Evolutionary conservation across 2,329 filamentous ascomycete species (phyloP), one percentile per base, ranked within the genome.

Genomic region (Alternaria burnsii): DNA sequence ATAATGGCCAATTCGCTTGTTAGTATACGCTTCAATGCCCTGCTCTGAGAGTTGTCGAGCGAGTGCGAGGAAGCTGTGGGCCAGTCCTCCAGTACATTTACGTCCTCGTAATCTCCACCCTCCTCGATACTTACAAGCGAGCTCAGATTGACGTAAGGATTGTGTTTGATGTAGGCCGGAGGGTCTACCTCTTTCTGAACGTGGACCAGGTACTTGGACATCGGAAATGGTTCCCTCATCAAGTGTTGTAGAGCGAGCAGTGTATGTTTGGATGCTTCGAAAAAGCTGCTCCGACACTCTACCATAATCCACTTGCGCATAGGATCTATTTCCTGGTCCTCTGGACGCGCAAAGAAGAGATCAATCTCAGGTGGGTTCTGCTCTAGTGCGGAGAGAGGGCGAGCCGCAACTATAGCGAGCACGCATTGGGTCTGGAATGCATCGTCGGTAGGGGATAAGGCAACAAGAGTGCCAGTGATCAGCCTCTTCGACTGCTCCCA

Each of bases 271-370:
- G 87, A 84, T 0, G 91, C 87, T 75, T 97, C 94, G 64, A 88
- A 97, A 73, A 93, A 97, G 1, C 91, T 89, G 0, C 78, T 77
- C 3, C 89, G 85, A 1, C 90, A 85, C 72, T 97, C 92, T 0
- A 97, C 80, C 91, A 97, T 97, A 11, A 94, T 78, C 76, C 89
- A 89, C 68, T 91, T 88, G 34, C 85, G 77, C 16, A 85, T 84
- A 0, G 92, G 88, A 69, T 97, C 90, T 50, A 96, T 82, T 20
- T 87, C 82, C 0, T 88, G 81, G 24, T 93, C 86, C 3, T 86
- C 80, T 0, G 82, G 70, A 8, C 84, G 77, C 0, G 86, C 85
- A 80, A 93, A 94, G 71, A 90, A 89, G 0, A 97, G 81, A 66
- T 97, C 92, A 16, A 97, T 85, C 34, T 89, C 85, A 0, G 91